Base-by-base conservation (phyloP, 495 filamentous ascomycete genomes). In the Echria macrotheca region DNA sequence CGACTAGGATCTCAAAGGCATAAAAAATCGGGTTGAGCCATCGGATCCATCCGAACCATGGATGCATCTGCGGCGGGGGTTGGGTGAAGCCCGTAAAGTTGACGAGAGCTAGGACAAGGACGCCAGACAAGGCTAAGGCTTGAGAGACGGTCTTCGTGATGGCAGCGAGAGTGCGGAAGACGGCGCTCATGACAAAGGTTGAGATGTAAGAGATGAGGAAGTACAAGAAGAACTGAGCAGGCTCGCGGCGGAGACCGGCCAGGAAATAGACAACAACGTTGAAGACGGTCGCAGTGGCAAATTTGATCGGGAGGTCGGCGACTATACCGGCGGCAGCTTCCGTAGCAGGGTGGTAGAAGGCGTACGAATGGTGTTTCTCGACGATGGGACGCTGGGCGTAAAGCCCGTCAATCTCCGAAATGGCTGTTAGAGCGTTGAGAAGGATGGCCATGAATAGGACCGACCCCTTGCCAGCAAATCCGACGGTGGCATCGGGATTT, bases 21-120 rank as follows among this genome's bases (percentile, higher is more conserved):
- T 93, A 95, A 31, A 80, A 80, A 5, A 95, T 74, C 0, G 87
- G 89, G 53, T 94, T 89, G 42, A 93, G 77, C 77, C 81, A 90
- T 2, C 77, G 76, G 6, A 95, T 70, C 89, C 89, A 95, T 42
- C 78, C 75, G 42, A 91, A 82, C 86, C 86, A 94, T 0, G 84
- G 80, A 45, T 81, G 79, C 87, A 93, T 91, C 46, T 83, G 76
- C 33, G 66, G 71, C 0, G 78, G 79, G 2, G 86, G 85, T 31
- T 94, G 85, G 7, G 87, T 66, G 61, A 84, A 96, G 22, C 88
- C 88, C 10, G 85, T 90, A 60, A 91, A 96, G 4, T 94, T 83
- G 42, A 93, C 64, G 22, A 89, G 61, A 18, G 77, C 76, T 24
- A 90, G 65, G 52, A 89, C 83, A 35, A 89, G 63, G 3, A 93